Evolutionary conservation across 805 yeast genomes (phyloP), one percentile per base, ranked within the genome.

Genomic region (Lachancea thermotolerans): DNA sequence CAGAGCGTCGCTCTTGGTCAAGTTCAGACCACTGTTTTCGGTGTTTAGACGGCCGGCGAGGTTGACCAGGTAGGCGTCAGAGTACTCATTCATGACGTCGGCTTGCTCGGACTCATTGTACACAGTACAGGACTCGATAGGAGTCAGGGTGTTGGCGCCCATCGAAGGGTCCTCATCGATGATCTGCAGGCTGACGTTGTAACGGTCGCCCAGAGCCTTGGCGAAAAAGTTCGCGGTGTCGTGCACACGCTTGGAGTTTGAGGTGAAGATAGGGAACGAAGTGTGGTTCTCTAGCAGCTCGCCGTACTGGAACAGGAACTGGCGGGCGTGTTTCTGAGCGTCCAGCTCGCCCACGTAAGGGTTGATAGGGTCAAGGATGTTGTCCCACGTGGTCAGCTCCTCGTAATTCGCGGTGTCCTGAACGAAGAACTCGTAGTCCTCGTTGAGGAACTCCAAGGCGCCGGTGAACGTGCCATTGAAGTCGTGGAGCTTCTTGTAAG

Each of bases 1-100:
- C 35, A 60, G 64, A 21, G 79, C 74, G 54, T 86, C 93, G 34
- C 60, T 54, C 2, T 69, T 57, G 3, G 80, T 72, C 45, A 85
- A 51, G 52, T 77, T 67, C 51, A 70, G 66, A 1, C 79, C 82
- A 1, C 78, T 77, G 45, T 85, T 77, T 39, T 72, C 68, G 41
- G 61, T 58, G 55, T 75, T 75, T 41, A 85, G 65, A 54, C 95
- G 73, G 14, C 61, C 60, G 8, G 81, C 74, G 29, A 85, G 85
- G 18, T 63, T 66, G 7, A 61, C 53, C 51, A 82, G 68, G 61
- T 77, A 85, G 3, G 48, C 42, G n/a, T 46, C 43, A 10, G 57
- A 47, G 46, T 58, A 58, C 18, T 48, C 52, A 35, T 51, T 38
- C 15, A 53, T 34, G 12, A 54, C 35, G n/a, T 48, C 58, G 16